A percentile compares a stretch with the other conserved stretches of the same genome.
These are phyloP conservation scores for Candida glucosophila DNA, from an alignment of 1,139 yeast genomes.

Conservation along the genomic window DNA sequence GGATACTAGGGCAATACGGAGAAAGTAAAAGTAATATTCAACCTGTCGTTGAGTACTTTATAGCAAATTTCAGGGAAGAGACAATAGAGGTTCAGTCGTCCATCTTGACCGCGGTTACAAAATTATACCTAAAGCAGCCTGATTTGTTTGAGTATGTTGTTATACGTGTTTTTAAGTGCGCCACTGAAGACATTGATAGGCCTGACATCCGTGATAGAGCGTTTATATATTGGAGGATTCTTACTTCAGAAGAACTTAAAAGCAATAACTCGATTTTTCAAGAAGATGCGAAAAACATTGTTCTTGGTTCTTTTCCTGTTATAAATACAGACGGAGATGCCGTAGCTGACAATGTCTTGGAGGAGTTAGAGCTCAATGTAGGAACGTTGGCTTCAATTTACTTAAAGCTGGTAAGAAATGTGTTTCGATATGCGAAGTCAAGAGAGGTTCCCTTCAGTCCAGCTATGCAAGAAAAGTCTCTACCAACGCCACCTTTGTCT, in stretches of 20 bases:
- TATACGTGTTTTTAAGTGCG: conserved; percentile 52
- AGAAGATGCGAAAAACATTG: conserved; percentile 42
- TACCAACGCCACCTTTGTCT: conserved; percentile 6
- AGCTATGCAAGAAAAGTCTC: conserved; percentile 37
- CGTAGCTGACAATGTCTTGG: conserved; percentile 61
- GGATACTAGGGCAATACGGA: conserved; percentile 79
- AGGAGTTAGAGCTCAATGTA: conserved; percentile 73
- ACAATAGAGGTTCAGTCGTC: conserved; percentile 68
- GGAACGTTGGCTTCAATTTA: conserved; percentile 82
- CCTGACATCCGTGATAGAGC: conserved; percentile 89
- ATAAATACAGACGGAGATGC: conserved; percentile 64
- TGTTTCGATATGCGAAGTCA: conserved; percentile 60
- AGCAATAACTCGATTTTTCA: conserved; percentile 22
- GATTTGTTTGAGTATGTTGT: conserved; percentile 49
- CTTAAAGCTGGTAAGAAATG: conserved; percentile 71
- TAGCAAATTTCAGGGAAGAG: conserved; percentile 48
- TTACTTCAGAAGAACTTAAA: conserved; percentile 39
- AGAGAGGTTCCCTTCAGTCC: conserved; percentile 52
- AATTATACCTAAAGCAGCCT: conserved; percentile 54
- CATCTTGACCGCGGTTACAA: conserved; percentile 65
- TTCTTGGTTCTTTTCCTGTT: conserved; percentile 52
- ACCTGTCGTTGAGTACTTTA: conserved; percentile 36
- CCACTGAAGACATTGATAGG: conserved; percentile 64
- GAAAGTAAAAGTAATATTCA: conserved; percentile 40
- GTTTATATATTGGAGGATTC: conserved; percentile 74